Evolutionary conservation across 257 asterid genomes (phyloP).

Genomic region (Phtheirospermum japonicum): DNA sequence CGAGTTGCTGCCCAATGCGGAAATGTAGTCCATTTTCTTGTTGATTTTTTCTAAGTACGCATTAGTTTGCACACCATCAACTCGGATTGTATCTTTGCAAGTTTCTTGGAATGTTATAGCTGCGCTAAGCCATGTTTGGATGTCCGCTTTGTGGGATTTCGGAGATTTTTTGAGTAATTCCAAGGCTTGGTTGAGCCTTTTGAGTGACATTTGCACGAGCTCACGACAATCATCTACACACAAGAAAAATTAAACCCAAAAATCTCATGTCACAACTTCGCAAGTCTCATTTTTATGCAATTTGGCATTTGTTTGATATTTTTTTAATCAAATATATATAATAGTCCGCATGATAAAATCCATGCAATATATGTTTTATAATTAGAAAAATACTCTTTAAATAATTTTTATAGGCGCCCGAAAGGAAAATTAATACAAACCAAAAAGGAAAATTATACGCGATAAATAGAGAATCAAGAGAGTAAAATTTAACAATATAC

Average conservation of each 20-base stretch:
- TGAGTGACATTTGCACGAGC: conserved; percentile 47
- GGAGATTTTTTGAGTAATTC: conserved; percentile 46
- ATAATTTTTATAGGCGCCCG: too few species aligned
- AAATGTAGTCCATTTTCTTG: conserved; percentile 52
- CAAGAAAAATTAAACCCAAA: not conserved
- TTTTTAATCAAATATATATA: too few species aligned
- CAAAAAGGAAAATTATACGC: not conserved
- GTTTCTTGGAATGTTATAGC: conserved; percentile 64
- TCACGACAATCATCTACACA: conserved; percentile 20
- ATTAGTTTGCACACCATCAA: conserved; percentile 32
- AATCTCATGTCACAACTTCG: too few species aligned
- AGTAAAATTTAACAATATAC: not conserved
- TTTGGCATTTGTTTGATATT: too few species aligned
- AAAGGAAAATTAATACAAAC: too few species aligned
- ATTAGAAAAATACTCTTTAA: too few species aligned
- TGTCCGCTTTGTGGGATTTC: conserved; percentile 45
- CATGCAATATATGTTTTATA: too few species aligned
- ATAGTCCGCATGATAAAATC: too few species aligned
- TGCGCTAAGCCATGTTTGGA: conserved; percentile 81
- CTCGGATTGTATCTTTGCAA: conserved; percentile 54
- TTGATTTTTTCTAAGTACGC: conserved; percentile 37
- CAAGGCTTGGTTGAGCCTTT: conserved; percentile 53
- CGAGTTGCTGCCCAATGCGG: conserved; percentile 56
- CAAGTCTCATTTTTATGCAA: too few species aligned
- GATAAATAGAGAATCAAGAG: not conserved